Evolutionary conservation across 2,329 filamentous ascomycete species (phyloP).

Genomic region (Tolypocladium cylindrosporum): DNA sequence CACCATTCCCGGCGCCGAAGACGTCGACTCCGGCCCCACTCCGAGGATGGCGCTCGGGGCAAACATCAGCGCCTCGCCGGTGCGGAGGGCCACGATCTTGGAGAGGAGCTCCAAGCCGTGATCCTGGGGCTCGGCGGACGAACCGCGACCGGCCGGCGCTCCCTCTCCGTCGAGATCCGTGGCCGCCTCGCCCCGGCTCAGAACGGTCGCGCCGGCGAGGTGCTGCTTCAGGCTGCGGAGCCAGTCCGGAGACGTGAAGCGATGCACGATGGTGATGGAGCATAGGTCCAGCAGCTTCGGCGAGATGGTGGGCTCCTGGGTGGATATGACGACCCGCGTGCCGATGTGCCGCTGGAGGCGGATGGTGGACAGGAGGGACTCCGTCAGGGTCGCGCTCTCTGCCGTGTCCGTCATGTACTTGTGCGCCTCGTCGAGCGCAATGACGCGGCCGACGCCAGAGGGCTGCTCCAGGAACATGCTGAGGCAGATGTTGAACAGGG

Average conservation of each 20-base stretch:
- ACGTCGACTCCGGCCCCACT: no score
- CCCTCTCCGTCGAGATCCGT: not conserved
- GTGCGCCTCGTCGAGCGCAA: slow-evolving; percentile 70
- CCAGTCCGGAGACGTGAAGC: slow-evolving; percentile 61
- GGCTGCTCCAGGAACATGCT: slow-evolving; percentile 51
- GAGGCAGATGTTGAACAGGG: slow-evolving; percentile 63
- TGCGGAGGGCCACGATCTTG: slow-evolving; percentile 29
- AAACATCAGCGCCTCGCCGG: slow-evolving; percentile 37
- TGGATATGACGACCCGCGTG: slow-evolving; percentile 59
- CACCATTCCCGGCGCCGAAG: not conserved
- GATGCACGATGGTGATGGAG: slow-evolving; percentile 61
- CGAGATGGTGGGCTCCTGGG: slow-evolving; percentile 67
- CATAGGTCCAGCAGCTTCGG: slow-evolving; percentile 61
- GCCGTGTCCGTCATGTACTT: slow-evolving; percentile 55
- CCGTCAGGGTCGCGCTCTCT: slow-evolving; percentile 48
- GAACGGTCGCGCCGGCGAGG: slow-evolving; percentile 26
- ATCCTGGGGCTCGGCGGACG: not conserved
- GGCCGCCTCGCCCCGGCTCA: not conserved
- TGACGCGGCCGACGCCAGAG: slow-evolving; percentile 38
- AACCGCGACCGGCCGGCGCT: not conserved
- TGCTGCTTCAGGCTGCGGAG: slow-evolving; percentile 31
- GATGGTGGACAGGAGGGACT: slow-evolving; percentile 52
- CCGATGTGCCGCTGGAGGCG: slow-evolving; percentile 62
- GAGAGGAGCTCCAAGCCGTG: slow-evolving; percentile 23
- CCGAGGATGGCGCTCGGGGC: slow-evolving; percentile 30